Conservation (phyloP, 768 basidiomycete genomes). For the Cyclocybe aegerita region DNA sequence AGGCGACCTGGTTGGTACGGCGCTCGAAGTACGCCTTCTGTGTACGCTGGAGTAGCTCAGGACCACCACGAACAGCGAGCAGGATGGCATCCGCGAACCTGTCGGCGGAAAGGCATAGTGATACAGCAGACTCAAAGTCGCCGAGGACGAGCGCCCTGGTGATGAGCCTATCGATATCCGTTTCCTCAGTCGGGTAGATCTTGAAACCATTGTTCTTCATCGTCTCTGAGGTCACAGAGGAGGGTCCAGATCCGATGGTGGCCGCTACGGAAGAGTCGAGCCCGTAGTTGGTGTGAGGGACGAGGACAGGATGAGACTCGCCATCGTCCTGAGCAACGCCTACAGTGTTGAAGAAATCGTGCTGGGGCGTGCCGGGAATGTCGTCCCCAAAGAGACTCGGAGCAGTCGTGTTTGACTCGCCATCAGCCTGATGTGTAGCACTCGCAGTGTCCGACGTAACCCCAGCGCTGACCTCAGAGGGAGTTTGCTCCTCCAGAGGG, state of each 20-base stretch:
- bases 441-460: constrained; percentile 63
- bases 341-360: constrained; percentile 89
- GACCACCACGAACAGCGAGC: constrained; percentile 87
- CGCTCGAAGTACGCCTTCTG: constrained; percentile 94
- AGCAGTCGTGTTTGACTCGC: constrained; percentile 82
- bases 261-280: constrained; percentile 92
- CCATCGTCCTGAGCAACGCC: constrained; percentile 47
- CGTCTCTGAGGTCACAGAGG: constrained; percentile 73
- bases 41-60: constrained; percentile 81
- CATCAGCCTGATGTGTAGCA: constrained; percentile 55
- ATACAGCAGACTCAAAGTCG: constrained; percentile 92
- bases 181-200: constrained; percentile 87
- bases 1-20: constrained; percentile 72
- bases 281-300: constrained; percentile 80
- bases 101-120: constrained; percentile 84
- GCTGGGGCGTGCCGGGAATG: constrained; percentile 62
- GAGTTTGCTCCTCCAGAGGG: constrained; percentile 54
- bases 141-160: constrained; percentile 94
- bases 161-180: constrained; percentile 82
- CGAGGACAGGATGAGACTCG: constrained; percentile 42
- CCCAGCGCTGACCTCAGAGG: constrained; percentile 72
- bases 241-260: constrained; percentile 89
- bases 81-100: constrained; percentile 95
- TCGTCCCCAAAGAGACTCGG: constrained; percentile 90
- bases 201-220: constrained; percentile 83